phyloP scores from a whole-genome alignment of 352 stramenopile species.

The Phytopythium helicoides region DNA sequence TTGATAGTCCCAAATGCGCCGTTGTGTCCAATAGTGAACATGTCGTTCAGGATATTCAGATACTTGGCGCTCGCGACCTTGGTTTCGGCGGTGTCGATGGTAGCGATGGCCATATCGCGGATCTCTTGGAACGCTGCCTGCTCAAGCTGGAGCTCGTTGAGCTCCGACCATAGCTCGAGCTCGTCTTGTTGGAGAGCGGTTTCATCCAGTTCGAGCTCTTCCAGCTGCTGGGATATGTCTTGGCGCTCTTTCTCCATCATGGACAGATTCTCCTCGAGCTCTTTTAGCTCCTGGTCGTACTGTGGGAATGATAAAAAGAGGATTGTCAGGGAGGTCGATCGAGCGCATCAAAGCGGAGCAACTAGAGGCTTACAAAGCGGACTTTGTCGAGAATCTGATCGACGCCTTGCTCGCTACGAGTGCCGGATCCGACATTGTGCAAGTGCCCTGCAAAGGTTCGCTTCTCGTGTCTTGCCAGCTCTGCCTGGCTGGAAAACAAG shows the following conservation, averaged over 20 bases:
- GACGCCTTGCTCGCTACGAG: slow-evolving; percentile 46
- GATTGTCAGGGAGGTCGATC: not conserved
- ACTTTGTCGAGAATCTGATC: slow-evolving; percentile 75
- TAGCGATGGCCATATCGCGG: slow-evolving; percentile 47
- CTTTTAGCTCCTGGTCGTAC: slow-evolving; percentile 68
- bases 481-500: slow-evolving; percentile 37
- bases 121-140: slow-evolving; percentile 50
- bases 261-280: slow-evolving; percentile 54
- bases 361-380: slow-evolving; percentile 45
- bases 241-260: slow-evolving; percentile 73
- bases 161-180: slow-evolving; percentile 44
- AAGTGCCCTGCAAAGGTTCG: slow-evolving; percentile 54
- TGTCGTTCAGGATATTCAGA: slow-evolving; percentile 67
- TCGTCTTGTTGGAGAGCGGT: slow-evolving; percentile 51
- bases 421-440: slow-evolving; percentile 42
- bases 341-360: not conserved
- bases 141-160: slow-evolving; percentile 55
- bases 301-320: slow-evolving; percentile 10
- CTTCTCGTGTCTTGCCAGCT: slow-evolving; percentile 75
- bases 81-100: slow-evolving; percentile 56
- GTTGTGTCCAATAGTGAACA: slow-evolving; percentile 74
- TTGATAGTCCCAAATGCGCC: slow-evolving; percentile 85
- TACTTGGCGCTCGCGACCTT: slow-evolving; percentile 38
- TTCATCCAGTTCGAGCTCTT: slow-evolving; percentile 47
- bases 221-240: slow-evolving; percentile 43